phyloP scores from a whole-genome alignment of 78 protist genomes.

The Mantamonas sphyraenae region DNA sequence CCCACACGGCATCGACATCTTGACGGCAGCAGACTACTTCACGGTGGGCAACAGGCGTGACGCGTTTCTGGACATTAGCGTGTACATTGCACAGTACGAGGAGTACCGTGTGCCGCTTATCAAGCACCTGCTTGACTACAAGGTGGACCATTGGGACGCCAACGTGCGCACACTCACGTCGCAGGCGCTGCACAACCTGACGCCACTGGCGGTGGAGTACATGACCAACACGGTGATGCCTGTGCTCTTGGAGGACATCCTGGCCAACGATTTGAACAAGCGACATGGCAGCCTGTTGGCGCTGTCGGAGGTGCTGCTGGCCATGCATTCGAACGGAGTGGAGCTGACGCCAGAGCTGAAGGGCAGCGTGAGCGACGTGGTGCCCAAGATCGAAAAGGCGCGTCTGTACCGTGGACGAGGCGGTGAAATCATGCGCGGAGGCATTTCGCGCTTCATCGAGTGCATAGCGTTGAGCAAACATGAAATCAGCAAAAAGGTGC shows the following conservation, averaged over 20 bases:
- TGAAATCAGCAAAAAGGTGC: no score
- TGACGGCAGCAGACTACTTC: slow-evolving; percentile 79
- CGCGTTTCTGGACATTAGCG: slow-evolving; percentile 49
- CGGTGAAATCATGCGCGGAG: no score
- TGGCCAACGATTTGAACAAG: no score
- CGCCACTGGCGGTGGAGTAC: slow-evolving; percentile 16
- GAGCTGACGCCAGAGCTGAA: not conserved
- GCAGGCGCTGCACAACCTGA: slow-evolving; percentile 19
- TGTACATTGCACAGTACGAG: slow-evolving; percentile 38
- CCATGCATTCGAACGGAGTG: slow-evolving; percentile 4
- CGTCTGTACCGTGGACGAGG: slow-evolving; percentile 76
- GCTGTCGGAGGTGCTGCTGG: slow-evolving; percentile 37
- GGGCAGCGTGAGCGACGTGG: slow-evolving; percentile 2
- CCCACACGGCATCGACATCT: slow-evolving; percentile 89
- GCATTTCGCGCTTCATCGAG: no score
- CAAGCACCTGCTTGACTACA: slow-evolving; percentile 36
- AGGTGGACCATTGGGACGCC: slow-evolving; percentile 78
- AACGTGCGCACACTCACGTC: slow-evolving; percentile 53
- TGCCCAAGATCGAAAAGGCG: slow-evolving; percentile 46
- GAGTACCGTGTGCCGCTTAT: slow-evolving; percentile 50
- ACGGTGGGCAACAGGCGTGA: slow-evolving; percentile 51
- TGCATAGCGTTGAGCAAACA: no score
- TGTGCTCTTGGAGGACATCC: no score
- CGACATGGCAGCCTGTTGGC: slow-evolving; percentile 60
- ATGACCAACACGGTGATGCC: slow-evolving; percentile 6